A percentile compares a stretch with the other conserved stretches of the same genome.
Evolutionary conservation across 805 yeast genomes (phyloP).

Genomic region (Yamadazyma philogaea): DNA sequence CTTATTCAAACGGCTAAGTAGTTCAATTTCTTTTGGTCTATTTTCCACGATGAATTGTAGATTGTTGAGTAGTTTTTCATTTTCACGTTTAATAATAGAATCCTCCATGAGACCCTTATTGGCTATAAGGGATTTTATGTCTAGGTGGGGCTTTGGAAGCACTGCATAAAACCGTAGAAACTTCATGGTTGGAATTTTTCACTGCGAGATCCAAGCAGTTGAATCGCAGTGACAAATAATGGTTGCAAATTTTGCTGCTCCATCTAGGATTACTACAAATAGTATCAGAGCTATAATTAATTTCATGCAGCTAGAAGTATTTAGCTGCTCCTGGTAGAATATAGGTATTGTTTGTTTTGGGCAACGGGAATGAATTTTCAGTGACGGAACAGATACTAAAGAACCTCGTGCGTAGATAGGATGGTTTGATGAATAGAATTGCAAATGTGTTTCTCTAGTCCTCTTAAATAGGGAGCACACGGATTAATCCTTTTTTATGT

Average conservation of each 20-base stretch:
- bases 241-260: neutral
- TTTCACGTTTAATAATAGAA: slow-evolving; percentile 28
- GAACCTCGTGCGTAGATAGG: too few species aligned
- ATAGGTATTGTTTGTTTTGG: too few species aligned
- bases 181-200: slow-evolving; percentile 6
- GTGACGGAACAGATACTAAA: too few species aligned
- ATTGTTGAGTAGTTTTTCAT: slow-evolving; percentile 16
- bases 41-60: slow-evolving; percentile 26
- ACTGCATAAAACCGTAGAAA: slow-evolving; percentile 10
- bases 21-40: slow-evolving; percentile 22
- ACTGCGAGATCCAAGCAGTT: slow-evolving; percentile 19
- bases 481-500: too few species aligned
- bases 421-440: too few species aligned
- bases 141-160: slow-evolving; percentile 21
- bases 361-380: too few species aligned
- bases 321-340: too few species aligned
- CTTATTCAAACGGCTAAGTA: slow-evolving; percentile 21
- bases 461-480: too few species aligned
- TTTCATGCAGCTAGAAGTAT: too few species aligned
- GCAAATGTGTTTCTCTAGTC: too few species aligned
- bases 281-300: too few species aligned
- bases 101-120: slow-evolving; percentile 20
- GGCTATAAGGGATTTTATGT: slow-evolving; percentile 22
- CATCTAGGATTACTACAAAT: too few species aligned
- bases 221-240: slow-evolving; percentile 15